Evolutionary conservation across 106 monocot genomes (phyloP).

Genomic region (Dendrobium chrysotoxum): DNA sequence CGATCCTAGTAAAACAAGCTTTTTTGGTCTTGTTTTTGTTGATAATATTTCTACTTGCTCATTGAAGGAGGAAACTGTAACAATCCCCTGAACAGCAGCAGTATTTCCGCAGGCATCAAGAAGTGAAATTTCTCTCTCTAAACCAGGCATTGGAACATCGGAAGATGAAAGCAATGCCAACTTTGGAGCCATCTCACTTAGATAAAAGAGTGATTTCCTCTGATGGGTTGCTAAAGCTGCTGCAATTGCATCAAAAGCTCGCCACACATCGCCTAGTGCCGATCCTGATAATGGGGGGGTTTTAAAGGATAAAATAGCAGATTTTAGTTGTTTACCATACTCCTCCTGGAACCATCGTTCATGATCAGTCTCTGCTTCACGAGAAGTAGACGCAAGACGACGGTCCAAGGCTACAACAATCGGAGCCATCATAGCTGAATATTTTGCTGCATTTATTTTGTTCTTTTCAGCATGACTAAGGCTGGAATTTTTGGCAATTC

Average conservation of each 20-base stretch:
- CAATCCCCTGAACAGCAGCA: constrained; percentile 32
- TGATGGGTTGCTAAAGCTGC: constrained; percentile 71
- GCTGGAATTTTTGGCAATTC: constrained; percentile 74
- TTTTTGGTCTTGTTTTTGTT: constrained; percentile 97
- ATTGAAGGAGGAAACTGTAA: constrained; percentile 80
- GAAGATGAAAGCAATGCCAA: constrained; percentile 65
- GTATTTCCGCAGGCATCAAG: constrained; percentile 16
- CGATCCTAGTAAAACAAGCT: constrained; percentile 77
- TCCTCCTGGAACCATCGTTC: constrained; percentile 90
- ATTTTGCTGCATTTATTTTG: constrained; percentile 91
- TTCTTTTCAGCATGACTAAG: constrained; percentile 68
- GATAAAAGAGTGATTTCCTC: constrained; percentile 54
- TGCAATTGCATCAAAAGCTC: constrained; percentile 71
- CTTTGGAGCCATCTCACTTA: constrained; percentile 79
- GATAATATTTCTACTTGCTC: constrained; percentile 75
- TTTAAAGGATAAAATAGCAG: constrained; percentile 69
- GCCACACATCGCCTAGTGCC: constrained; percentile 73
- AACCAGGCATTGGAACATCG: constrained; percentile 95
- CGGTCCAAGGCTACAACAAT: constrained; percentile 92
- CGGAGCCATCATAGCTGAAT: constrained; percentile 96
- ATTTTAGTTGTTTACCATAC: constrained; percentile 63
- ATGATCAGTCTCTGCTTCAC: constrained; percentile 76
- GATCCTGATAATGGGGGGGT: constrained; percentile 60
- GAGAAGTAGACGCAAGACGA: constrained; percentile 81
- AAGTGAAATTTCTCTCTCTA: constrained; percentile 57